phyloP scores from a whole-genome alignment of 2,329 filamentous ascomycete species.

The Fusarium bulbicola region DNA sequence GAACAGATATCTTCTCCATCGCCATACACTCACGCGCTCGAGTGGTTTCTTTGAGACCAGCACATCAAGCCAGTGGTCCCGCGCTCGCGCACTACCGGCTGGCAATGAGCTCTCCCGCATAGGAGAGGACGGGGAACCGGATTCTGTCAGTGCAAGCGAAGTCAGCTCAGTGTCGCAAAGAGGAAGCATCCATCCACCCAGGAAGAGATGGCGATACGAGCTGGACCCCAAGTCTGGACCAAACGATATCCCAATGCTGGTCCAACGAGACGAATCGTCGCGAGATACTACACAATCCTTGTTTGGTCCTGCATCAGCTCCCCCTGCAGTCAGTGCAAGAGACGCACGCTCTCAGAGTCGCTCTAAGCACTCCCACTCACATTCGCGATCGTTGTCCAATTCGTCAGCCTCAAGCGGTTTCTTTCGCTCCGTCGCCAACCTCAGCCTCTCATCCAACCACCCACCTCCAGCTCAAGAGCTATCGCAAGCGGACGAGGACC shows the following conservation, averaged over 20 bases:
- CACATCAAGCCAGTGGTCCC: constrained; percentile 79
- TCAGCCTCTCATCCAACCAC: constrained; percentile 62
- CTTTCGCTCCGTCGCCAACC: constrained; percentile 88
- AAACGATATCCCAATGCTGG: constrained; percentile 85
- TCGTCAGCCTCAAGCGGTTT: constrained; percentile 61
- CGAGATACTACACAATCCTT: constrained; percentile 43
- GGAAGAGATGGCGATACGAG: constrained; percentile 84
- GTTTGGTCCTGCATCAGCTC: constrained; percentile 43
- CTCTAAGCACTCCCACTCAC: constrained; percentile 39
- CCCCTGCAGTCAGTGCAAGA: constrained; percentile 48
- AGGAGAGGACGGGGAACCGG: constrained; percentile 52
- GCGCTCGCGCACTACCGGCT: constrained; percentile 41
- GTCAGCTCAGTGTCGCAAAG: constrained; percentile 31
- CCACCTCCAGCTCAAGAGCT: constrained; percentile 56
- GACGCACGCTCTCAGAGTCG: constrained; percentile 54
- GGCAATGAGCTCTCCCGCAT: constrained; percentile 64
- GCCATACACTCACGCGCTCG: constrained; percentile 86
- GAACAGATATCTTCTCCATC: constrained; percentile 87
- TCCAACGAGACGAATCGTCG: constrained; percentile 72
- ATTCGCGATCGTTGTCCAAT: constrained; percentile 62
- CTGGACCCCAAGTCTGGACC: constrained; percentile 78
- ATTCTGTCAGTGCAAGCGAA: constrained; percentile 34
- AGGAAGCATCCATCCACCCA: constrained; percentile 29
- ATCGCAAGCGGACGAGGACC: constrained; percentile 73
- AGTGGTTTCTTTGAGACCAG: constrained; percentile 94